These are phyloP conservation scores for Parafenestella ontariensis DNA, from an alignment of 2,329 filamentous ascomycete genomes.

Conservation along the genomic window DNA sequence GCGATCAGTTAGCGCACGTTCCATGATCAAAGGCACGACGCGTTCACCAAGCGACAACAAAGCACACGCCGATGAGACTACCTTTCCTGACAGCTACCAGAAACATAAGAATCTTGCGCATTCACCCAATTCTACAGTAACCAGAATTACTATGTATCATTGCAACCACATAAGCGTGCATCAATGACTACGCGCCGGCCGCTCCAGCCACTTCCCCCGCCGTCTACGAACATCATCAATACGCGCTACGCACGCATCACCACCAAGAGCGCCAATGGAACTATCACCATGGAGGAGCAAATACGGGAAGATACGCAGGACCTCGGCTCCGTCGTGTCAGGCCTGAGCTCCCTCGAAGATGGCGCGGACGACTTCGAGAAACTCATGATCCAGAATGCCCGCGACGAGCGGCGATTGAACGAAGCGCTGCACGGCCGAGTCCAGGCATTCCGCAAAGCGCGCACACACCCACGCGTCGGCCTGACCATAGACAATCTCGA, in stretches of 20 bases:
- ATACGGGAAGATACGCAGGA: conserved; percentile 35
- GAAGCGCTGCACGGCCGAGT: conserved; percentile 42
- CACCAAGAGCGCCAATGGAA: conserved; percentile 26
- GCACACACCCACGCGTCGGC: conserved; percentile 48
- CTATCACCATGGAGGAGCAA: conserved; percentile 30
- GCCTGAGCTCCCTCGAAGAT: conserved; percentile 50
- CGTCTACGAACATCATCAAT: conserved; percentile 31
- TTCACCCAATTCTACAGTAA: background rate
- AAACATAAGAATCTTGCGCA: conserved; percentile 5
- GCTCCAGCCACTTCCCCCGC: conserved; percentile 42
- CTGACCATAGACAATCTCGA: conserved; percentile 54
- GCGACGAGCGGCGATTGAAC: conserved; percentile 51
- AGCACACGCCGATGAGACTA: conserved; percentile 14
- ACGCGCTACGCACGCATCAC: conserved; percentile 33
- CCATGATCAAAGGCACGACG: conserved; percentile 29
- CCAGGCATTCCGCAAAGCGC: conserved; percentile 53
- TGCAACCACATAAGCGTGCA: conserved; percentile 8
- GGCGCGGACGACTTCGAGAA: conserved; percentile 54
- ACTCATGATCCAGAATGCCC: conserved; percentile 53
- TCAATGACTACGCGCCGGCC: conserved; percentile 46
- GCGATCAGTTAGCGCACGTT: conserved; percentile 27
- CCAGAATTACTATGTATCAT: conserved; percentile 23
- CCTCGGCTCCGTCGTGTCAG: conserved; percentile 36
- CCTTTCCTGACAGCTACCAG: conserved; percentile 1
- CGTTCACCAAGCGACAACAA: conserved; percentile 28